These are phyloP conservation scores for Ensete ventricosum DNA, from an alignment of 176 grass and related monocot genomes.

Conservation along the genomic window DNA sequence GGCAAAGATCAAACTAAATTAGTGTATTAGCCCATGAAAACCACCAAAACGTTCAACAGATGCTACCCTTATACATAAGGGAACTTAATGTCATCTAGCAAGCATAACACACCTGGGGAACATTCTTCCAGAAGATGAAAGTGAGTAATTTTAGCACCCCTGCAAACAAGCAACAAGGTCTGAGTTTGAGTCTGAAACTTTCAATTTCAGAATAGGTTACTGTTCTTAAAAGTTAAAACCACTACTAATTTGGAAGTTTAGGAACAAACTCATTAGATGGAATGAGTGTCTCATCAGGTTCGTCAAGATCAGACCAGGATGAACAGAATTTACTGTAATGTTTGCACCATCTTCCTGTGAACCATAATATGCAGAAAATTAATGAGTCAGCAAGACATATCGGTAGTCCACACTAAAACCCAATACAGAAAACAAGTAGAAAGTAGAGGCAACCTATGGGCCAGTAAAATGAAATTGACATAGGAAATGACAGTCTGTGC, in stretches of 20 bases:
- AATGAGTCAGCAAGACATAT: neutral
- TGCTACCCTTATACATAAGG: too few species aligned
- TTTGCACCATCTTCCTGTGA: conserved; percentile 83
- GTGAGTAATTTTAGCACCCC: conserved; percentile 49
- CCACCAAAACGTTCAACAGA: too few species aligned
- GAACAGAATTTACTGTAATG: conserved; percentile 68
- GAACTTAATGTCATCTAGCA: neutral
- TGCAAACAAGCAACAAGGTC: conserved; percentile 28
- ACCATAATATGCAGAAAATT: neutral
- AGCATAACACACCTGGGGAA: conserved; percentile 51
- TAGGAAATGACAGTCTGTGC: neutral
- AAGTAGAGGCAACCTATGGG: too few species aligned
- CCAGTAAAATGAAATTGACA: neutral
- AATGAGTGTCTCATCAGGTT: conserved; percentile 87
- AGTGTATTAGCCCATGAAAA: too few species aligned
- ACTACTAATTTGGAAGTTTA: neutral
- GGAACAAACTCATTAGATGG: conserved; percentile 60
- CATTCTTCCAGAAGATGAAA: conserved; percentile 75
- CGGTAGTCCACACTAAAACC: neutral
- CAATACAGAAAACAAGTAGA: neutral
- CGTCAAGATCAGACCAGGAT: conserved; percentile 96
- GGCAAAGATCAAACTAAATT: too few species aligned
- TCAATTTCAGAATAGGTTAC: conserved; percentile 2
- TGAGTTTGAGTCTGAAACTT: neutral
- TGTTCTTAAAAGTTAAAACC: neutral